Percentiles rank a stretch among this genome's conserved stretches.
Conservation (phyloP, 257 asterid species). For the Vinca minor region DNA sequence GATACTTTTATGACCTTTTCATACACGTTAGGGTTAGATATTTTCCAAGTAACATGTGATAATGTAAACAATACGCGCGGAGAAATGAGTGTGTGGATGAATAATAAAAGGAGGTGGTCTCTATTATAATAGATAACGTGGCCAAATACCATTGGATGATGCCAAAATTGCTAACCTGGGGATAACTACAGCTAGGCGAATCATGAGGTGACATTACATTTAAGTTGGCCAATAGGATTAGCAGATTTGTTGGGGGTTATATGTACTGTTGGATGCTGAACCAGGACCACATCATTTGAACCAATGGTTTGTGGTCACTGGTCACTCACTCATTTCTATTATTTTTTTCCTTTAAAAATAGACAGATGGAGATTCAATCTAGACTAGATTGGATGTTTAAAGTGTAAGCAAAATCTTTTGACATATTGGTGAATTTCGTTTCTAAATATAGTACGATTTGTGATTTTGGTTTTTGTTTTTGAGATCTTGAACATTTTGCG, state of each 20-base stretch:
- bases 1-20: slow-evolving; percentile 2
- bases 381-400: no score
- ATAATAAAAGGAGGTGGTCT: slow-evolving; percentile 8
- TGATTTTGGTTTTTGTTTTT: no score
- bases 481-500: no score
- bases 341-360: no score
- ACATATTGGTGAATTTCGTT: no score
- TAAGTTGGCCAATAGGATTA: neutral
- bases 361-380: no score
- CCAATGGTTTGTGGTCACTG: no score
- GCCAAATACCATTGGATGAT: neutral
- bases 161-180: slow-evolving; percentile 10
- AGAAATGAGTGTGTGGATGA: neutral
- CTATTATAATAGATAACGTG: slow-evolving; percentile 6
- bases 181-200: neutral
- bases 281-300: no score
- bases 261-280: no score
- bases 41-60: neutral
- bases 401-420: no score
- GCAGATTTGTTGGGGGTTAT: neutral
- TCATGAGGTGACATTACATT: neutral
- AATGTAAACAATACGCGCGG: slow-evolving; percentile 10
- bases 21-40: slow-evolving; percentile 24
- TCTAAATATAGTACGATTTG: no score
- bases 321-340: no score